Conservation (phyloP, 2,329 filamentous ascomycete genomes). For the Xylaria multiplex region DNA sequence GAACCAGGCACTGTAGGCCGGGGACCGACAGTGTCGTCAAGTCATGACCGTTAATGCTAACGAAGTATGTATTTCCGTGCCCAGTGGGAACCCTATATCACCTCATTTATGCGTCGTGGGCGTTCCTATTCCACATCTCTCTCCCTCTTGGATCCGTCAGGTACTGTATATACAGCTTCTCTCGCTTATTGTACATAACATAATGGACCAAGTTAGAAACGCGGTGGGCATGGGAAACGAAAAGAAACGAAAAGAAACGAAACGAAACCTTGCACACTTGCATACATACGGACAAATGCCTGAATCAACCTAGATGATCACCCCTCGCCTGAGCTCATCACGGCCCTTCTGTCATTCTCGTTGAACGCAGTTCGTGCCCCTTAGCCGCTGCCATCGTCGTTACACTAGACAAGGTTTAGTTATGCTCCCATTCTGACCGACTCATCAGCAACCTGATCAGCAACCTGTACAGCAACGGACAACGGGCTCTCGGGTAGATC, state of each 20-base stretch:
- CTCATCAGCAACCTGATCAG: not conserved
- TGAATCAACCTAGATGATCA: constrained; percentile 1
- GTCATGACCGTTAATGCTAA: constrained; percentile 25
- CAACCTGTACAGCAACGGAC: not conserved
- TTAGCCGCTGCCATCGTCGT: not conserved
- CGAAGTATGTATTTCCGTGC: constrained; percentile 20
- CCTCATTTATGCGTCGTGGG: constrained; percentile 27
- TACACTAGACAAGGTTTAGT: not conserved
- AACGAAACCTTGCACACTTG: constrained; percentile 20
- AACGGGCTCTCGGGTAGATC: not conserved
- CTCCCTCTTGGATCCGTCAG: constrained; percentile 19
- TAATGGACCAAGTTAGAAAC: constrained; percentile 7
- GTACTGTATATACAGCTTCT: constrained; percentile 8
- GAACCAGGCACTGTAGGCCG: constrained; percentile 3
- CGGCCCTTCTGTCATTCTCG: not conserved
- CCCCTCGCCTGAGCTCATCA: not conserved
- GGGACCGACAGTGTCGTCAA: constrained; percentile 23
- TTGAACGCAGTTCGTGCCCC: constrained; percentile 4
- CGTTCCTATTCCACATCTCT: constrained; percentile 19
- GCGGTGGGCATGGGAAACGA: not conserved
- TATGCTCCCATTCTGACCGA: constrained; percentile 5
- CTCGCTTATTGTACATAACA: not conserved
- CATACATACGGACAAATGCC: constrained; percentile 18
- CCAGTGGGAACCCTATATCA: constrained; percentile 19
- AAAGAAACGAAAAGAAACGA: too few relatives aligned